phyloP scores from a whole-genome alignment of 2,329 filamentous ascomycete genomes.

The Albophoma yamanashiensis region DNA sequence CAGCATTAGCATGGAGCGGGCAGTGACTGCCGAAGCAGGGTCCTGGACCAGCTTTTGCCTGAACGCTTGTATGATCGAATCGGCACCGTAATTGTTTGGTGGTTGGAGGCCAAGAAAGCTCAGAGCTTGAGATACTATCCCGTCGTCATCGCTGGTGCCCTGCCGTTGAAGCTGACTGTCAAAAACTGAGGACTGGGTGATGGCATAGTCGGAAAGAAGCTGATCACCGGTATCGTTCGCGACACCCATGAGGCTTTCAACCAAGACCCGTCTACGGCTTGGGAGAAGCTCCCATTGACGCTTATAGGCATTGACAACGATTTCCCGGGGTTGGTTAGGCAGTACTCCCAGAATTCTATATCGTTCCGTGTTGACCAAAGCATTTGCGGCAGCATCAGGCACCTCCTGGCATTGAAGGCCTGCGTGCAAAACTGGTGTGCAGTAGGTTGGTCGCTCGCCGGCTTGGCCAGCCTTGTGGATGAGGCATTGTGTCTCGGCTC shows the following conservation, averaged over 20 bases:
- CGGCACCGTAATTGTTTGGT: slow-evolving; percentile 22
- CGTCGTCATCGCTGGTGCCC: slow-evolving; percentile 17
- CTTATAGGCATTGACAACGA: slow-evolving; percentile 27
- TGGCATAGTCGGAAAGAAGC: slow-evolving; percentile 23
- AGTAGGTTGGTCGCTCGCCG: slow-evolving; percentile 17
- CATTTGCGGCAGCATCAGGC: slow-evolving; percentile 12
- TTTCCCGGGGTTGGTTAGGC: slow-evolving; percentile 22
- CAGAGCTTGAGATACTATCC: slow-evolving; percentile 20
- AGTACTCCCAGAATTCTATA: slow-evolving; percentile 27
- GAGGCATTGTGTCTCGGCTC: slow-evolving; percentile 35
- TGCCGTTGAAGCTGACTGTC: slow-evolving; percentile 23
- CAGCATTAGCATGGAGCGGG: slow-evolving; percentile 20
- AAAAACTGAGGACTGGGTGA: slow-evolving; percentile 26
- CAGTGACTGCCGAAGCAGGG: slow-evolving; percentile 19
- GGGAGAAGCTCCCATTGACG: slow-evolving; percentile 27
- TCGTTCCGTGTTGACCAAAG: slow-evolving; percentile 18
- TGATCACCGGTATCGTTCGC: slow-evolving; percentile 24
- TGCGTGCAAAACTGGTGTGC: slow-evolving; percentile 18
- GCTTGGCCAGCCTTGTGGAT: slow-evolving; percentile 23
- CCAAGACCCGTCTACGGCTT: slow-evolving; percentile 15
- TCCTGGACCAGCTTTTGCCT: slow-evolving; percentile 19
- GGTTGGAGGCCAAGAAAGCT: slow-evolving; percentile 22
- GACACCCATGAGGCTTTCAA: slow-evolving; percentile 21
- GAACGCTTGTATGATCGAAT: slow-evolving; percentile 23
- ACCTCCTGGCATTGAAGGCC: slow-evolving; percentile 21